Evolutionary conservation across 257 asterid genomes (phyloP).

Genomic region (Dorcoceras hygrometricum): DNA sequence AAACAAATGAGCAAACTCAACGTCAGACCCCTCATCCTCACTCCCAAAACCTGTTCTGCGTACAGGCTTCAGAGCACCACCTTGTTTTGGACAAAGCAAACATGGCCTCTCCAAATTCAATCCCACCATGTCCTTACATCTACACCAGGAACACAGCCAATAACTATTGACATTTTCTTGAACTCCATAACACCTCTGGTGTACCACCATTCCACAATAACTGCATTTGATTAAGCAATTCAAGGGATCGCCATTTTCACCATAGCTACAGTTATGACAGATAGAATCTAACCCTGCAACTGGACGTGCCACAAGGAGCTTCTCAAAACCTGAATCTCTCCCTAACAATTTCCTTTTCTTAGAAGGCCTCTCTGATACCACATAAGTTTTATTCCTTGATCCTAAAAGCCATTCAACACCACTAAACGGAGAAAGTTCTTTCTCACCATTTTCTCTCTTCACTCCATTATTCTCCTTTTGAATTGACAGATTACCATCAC

Average conservation of each 20-base stretch:
- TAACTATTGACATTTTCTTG: conserved; percentile 66
- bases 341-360: conserved; percentile 91
- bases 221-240: conserved; percentile 67
- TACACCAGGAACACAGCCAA: conserved; percentile 96
- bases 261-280: conserved; percentile 84
- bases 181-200: conserved; percentile 95
- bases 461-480: conserved; percentile 33
- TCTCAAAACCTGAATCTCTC: conserved; percentile 87
- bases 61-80: conserved; percentile 91
- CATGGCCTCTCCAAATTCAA: conserved; percentile 53
- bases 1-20: conserved; percentile 79
- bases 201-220: conserved; percentile 79
- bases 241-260: conserved; percentile 58
- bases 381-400: conserved; percentile 73
- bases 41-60: conserved; percentile 33
- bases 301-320: conserved; percentile 74
- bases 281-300: conserved; percentile 64
- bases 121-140: conserved; percentile 39
- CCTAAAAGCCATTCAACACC: conserved; percentile 97
- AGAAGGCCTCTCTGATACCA: conserved; percentile 82
- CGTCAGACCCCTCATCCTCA: conserved; percentile 34
- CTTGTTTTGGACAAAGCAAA: conserved; percentile 77
- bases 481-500: conserved; percentile 24
- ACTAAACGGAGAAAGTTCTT: conserved; percentile 34
- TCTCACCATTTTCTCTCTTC: conserved; percentile 28